phyloP scores from a whole-genome alignment of 148 eudicot genomes.

The Fagopyrum homotropicum region DNA sequence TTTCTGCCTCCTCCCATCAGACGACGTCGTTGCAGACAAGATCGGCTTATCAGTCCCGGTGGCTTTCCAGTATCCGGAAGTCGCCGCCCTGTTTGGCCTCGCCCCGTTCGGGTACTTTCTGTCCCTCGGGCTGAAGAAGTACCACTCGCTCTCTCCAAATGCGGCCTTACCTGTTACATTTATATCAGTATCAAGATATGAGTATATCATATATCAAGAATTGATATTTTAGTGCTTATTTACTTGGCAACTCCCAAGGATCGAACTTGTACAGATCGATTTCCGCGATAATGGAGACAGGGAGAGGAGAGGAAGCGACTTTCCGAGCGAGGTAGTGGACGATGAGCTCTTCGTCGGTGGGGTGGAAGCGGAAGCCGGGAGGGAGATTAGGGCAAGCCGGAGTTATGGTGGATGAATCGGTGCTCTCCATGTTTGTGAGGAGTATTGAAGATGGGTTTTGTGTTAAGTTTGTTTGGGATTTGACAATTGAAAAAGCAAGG shows the following conservation, averaged over 20 bases:
- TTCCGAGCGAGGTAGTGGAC: slow-evolving; percentile 53
- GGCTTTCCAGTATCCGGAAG: slow-evolving; percentile 69
- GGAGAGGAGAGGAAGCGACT: slow-evolving; percentile 41
- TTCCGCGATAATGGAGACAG: slow-evolving; percentile 53
- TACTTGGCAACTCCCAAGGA: slow-evolving; percentile 69
- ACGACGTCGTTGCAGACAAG: slow-evolving; percentile 1
- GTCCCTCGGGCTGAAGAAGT: slow-evolving; percentile 59
- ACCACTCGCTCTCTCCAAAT: slow-evolving; percentile 65
- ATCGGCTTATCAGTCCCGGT: slow-evolving; percentile 64
- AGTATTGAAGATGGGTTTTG: not conserved
- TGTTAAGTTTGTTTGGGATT: not conserved
- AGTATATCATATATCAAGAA: not conserved
- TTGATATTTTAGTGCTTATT: too few relatives aligned
- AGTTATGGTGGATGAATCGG: slow-evolving; percentile 33
- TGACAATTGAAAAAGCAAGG: not conserved
- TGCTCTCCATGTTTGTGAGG: slow-evolving; percentile 38
- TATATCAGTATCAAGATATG: not conserved
- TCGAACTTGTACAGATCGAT: slow-evolving; percentile 59
- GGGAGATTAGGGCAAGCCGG: slow-evolving; percentile 41
- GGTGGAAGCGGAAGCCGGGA: slow-evolving; percentile 55
- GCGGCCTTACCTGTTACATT: slow-evolving; percentile 36
- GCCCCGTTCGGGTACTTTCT: slow-evolving; percentile 65
- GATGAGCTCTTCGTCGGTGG: slow-evolving; percentile 58
- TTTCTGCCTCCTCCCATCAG: slow-evolving; percentile 25
- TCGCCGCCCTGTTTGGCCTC: slow-evolving; percentile 63